Evolutionary conservation across 305 asterid species (phyloP), one percentile per base, ranked within the genome.

Genomic region (Salvia sclarea): DNA sequence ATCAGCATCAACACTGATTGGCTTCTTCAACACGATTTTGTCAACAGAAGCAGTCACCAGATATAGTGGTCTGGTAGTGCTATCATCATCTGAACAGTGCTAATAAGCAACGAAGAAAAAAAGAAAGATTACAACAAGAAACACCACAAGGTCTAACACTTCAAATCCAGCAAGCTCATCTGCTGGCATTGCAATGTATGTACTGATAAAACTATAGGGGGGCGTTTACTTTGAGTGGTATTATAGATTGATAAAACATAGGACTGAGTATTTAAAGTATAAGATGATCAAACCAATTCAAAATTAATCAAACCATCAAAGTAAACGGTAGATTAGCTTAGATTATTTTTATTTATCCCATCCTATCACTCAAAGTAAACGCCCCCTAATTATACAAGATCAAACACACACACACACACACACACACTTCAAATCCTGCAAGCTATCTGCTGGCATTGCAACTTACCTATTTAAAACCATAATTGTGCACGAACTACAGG

Each of bases 31-130:
- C 79, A 86, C 84, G 86, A 87, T 91, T 83, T 82, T 87, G 75
- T 88, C 95, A 28, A 91, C 93, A 41, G 97, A 87, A 70, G 98
- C 98, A 60, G 96, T 91, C 60, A 91, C 96, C 70, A 89, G 77
- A 72, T 81, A 84, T 54, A 84, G 82, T 8, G 93, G 96, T 69
- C 96, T 76, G 5, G 97, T 87, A 24, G 84, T 85, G 86, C 86
- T 81, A 79, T 91, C 95, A 72, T 79, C 84, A 74, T 87, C 93
- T 12, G 93, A 80, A 80, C 98, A 91, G 76, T 91, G 98, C 98
- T 91, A 75, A 53, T 72, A 40, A 48, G 22, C 68, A 70, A 49
- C 8, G 24, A 54, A 8, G 1, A 41, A 25, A 35, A 47, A 47
- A 56, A 47, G 4, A 14, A 59, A 49, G 1, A 59, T 60, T 31